A percentile compares a stretch with the other conserved stretches of the same genome.
Conservation (phyloP, 192 early-diverging fungal genomes). For the Rhizophlyctis rosea region DNA sequence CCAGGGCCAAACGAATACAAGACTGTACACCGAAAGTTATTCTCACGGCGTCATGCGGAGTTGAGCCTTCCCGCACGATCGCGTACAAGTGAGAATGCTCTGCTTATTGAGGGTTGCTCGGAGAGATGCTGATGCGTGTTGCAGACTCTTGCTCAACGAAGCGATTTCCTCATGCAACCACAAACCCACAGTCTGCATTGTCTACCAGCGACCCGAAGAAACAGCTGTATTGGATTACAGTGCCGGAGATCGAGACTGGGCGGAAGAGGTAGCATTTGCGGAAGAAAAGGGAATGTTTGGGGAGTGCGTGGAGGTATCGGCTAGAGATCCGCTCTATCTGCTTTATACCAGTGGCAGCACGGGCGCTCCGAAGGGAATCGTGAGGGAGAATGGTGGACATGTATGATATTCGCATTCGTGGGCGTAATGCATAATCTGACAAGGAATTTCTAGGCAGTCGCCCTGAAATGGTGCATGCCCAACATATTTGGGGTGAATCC, state of each 20-base stretch:
- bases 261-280: constrained; percentile 46
- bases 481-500: constrained; percentile 69
- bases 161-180: constrained; percentile 57
- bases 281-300: constrained; percentile 15
- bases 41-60: constrained; percentile 73
- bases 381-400: constrained; percentile 55
- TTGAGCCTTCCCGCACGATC: constrained; percentile 72
- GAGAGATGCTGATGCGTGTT: constrained; percentile 34
- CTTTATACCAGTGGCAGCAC: constrained; percentile 58
- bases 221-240: constrained; percentile 41
- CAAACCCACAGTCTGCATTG: constrained; percentile 47
- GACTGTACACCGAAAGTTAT: constrained; percentile 75
- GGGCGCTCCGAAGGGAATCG: constrained; percentile 76
- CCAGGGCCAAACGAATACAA: constrained; percentile 73
- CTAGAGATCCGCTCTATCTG: constrained; percentile 75
- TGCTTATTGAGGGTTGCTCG: background rate
- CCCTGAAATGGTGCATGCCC: constrained; percentile 62
- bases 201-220: constrained; percentile 67
- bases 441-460: too few relatives aligned
- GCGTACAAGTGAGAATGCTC: too few relatives aligned
- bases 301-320: constrained; percentile 55
- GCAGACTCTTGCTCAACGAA: constrained; percentile 74
- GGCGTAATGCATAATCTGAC: too few relatives aligned
- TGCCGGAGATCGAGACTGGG: constrained; percentile 57
- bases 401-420: background rate